These are phyloP conservation scores for Oryza australiensis DNA, from an alignment of 176 grass and related monocot species.

Conservation along the genomic window DNA sequence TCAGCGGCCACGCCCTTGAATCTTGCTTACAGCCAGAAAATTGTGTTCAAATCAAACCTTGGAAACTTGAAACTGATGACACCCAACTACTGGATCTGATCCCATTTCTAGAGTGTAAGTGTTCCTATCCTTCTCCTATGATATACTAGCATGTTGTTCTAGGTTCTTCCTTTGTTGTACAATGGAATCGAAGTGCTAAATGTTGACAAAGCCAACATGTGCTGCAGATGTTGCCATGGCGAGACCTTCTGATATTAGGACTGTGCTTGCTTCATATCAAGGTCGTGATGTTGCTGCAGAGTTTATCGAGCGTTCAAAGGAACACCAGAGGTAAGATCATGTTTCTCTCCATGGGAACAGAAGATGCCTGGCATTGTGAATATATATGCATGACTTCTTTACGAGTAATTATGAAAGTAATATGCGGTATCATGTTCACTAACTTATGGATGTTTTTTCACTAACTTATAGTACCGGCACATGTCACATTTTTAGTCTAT, in stretches of 20 bases:
- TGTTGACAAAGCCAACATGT: constrained; percentile 18
- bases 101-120: constrained; percentile 97
- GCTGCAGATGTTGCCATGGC: constrained; percentile 65
- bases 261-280: constrained; percentile 76
- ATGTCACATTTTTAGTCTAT: constrained; percentile 2
- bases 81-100: constrained; percentile 89
- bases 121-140: constrained; percentile 17
- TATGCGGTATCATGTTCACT: neutral
- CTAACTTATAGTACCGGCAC: neutral
- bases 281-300: constrained; percentile 73
- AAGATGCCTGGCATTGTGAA: neutral
- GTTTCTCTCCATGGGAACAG: neutral
- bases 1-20: constrained; percentile 75
- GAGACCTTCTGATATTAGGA: constrained; percentile 74
- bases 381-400: neutral
- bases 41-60: constrained; percentile 69
- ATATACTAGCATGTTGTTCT: constrained; percentile 22
- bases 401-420: constrained; percentile 1
- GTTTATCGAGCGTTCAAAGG: constrained; percentile 80
- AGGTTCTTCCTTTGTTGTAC: constrained; percentile 7
- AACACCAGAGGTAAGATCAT: constrained; percentile 65
- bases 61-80: constrained; percentile 82
- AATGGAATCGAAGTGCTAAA: neutral
- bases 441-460: neutral
- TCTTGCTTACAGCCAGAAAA: constrained; percentile 76